These are phyloP conservation scores for Venturia oleaginea DNA, from an alignment of 2,329 filamentous ascomycete species.

Conservation along the genomic window DNA sequence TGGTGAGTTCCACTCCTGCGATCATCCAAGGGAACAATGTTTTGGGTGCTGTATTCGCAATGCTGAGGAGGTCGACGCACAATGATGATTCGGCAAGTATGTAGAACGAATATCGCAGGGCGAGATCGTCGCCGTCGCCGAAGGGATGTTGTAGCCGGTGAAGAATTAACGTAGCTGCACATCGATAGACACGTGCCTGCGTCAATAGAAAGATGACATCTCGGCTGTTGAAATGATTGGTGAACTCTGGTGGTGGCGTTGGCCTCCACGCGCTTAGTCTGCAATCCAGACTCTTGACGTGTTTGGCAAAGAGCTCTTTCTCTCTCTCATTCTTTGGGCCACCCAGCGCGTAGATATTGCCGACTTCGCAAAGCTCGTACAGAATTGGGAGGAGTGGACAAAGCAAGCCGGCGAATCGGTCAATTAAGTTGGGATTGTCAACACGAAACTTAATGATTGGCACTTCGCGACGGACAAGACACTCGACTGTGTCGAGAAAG, in stretches of 20 bases:
- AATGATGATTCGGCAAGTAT: background rate
- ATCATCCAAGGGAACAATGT: slow-evolving; percentile 10
- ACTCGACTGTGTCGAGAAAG: slow-evolving; percentile 26
- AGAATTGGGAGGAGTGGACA: slow-evolving; percentile 24
- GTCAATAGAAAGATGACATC: slow-evolving; percentile 24
- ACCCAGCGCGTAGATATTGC: slow-evolving; percentile 18
- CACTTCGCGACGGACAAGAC: slow-evolving; percentile 23
- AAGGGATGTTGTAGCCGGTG: slow-evolving; percentile 26
- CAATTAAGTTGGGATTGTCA: slow-evolving; percentile 20
- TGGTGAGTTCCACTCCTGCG: background rate
- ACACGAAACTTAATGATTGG: slow-evolving; percentile 22
- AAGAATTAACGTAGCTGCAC: slow-evolving; percentile 22
- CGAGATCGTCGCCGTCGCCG: slow-evolving; percentile 21
- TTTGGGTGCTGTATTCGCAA: background rate
- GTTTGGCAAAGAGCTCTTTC: slow-evolving; percentile 7
- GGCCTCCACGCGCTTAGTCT: slow-evolving; percentile 14
- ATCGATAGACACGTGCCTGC: slow-evolving; percentile 25
- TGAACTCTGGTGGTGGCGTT: slow-evolving; percentile 15
- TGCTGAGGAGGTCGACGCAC: background rate
- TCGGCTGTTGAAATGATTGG: slow-evolving; percentile 18
- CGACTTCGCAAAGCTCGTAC: slow-evolving; percentile 24
- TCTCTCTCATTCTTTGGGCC: slow-evolving; percentile 2
- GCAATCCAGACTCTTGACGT: slow-evolving; percentile 8
- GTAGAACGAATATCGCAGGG: background rate
- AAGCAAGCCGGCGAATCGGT: slow-evolving; percentile 24